Evolutionary conservation across 2,329 filamentous ascomycete genomes (phyloP).

Genomic region (Graphilbum sp.): DNA sequence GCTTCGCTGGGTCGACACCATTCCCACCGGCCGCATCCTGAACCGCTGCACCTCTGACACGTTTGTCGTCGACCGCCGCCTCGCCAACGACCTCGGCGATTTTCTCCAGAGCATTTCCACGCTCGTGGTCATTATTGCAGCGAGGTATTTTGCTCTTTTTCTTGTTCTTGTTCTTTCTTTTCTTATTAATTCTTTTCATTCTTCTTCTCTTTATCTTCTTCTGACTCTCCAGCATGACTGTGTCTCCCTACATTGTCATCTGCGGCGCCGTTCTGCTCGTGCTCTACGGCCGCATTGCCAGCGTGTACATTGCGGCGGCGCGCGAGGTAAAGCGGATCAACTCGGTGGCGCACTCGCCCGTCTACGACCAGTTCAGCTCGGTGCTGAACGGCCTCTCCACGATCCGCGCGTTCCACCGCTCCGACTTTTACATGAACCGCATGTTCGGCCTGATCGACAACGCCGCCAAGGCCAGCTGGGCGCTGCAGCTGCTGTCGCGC

Average conservation of each 20-base stretch:
- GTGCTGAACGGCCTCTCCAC: slow-evolving; percentile 23
- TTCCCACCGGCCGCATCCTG: slow-evolving; percentile 23
- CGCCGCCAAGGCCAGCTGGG: slow-evolving; percentile 16
- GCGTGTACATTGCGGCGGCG: slow-evolving; percentile 20
- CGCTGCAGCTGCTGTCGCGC: slow-evolving; percentile 15
- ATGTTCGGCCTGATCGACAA: slow-evolving; percentile 19
- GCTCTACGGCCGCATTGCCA: slow-evolving; percentile 18
- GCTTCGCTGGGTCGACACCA: slow-evolving; percentile 22
- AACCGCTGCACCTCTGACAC: slow-evolving; percentile 26
- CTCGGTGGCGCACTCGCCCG: slow-evolving; percentile 22
- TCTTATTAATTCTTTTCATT: neutral
- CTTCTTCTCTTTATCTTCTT: neutral
- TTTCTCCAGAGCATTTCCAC: slow-evolving; percentile 15
- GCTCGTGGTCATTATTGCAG: slow-evolving; percentile 19
- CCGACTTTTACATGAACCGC: slow-evolving; percentile 18
- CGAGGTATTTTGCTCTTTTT: too few relatives aligned
- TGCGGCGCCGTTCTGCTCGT: slow-evolving; percentile 18
- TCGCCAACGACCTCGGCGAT: slow-evolving; percentile 14
- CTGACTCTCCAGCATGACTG: slow-evolving; percentile 11
- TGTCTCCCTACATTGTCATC: slow-evolving; percentile 19
- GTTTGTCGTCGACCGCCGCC: slow-evolving; percentile 19
- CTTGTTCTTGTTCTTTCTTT: slow-evolving; percentile 1
- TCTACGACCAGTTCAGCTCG: slow-evolving; percentile 25
- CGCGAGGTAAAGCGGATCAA: slow-evolving; percentile 25
- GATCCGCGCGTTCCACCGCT: slow-evolving; percentile 22